Evolutionary conservation across 2,329 filamentous ascomycete species (phyloP).

Genomic region (Corinectria fuckeliana): DNA sequence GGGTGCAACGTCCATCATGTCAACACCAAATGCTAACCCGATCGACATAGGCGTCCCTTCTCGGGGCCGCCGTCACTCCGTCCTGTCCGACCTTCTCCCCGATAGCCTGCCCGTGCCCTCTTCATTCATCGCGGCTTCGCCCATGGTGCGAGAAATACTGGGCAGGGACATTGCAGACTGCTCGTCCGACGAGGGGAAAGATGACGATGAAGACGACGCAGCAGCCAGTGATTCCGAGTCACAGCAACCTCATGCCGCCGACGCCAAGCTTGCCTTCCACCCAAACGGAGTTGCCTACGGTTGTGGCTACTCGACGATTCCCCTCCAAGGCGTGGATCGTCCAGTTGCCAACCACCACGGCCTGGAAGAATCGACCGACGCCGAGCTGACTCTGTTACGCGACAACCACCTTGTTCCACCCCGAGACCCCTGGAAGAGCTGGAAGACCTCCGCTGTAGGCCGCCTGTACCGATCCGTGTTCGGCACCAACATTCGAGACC

Average conservation of each 20-base stretch:
- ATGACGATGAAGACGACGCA: constrained; percentile 13
- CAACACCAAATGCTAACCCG: background rate
- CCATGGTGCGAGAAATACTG: constrained; percentile 28
- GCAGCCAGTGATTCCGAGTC: constrained; percentile 10
- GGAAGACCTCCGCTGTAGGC: constrained; percentile 6
- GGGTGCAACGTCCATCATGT: background rate
- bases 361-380: constrained; percentile 27
- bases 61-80: constrained; percentile 24
- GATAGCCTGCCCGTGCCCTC: constrained; percentile 21
- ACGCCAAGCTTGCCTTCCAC: constrained; percentile 31
- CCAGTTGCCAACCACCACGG: constrained; percentile 31
- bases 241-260: background rate
- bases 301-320: constrained; percentile 27
- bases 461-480: constrained; percentile 23
- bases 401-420: constrained; percentile 31
- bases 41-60: constrained; percentile 5
- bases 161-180: constrained; percentile 31
- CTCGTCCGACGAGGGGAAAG: constrained; percentile 27
- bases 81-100: constrained; percentile 32
- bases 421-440: background rate
- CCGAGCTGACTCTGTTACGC: constrained; percentile 25
- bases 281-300: constrained; percentile 28
- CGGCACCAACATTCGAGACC: constrained; percentile 24
- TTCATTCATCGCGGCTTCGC: constrained; percentile 18
- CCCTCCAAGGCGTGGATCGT: constrained; percentile 20